Conservation (phyloP, 768 basidiomycete species). For the Roridomyces roridus region DNA sequence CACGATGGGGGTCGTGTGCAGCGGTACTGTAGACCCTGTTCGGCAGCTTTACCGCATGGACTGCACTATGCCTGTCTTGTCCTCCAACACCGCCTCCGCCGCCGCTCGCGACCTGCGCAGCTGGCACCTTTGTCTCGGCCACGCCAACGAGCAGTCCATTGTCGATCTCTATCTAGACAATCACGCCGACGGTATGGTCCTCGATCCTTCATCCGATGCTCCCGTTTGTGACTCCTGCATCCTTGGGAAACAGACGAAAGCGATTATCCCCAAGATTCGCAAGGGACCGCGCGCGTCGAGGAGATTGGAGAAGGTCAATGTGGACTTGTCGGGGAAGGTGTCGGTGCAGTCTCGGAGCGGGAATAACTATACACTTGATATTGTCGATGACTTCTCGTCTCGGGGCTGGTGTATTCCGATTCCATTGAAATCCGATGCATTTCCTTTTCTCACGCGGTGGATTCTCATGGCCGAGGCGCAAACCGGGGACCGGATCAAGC, state of each 20-base stretch:
- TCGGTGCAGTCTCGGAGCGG: conserved; percentile 31
- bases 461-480: conserved; percentile 26
- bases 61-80: neutral
- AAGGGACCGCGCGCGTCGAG: too few species aligned
- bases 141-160: neutral
- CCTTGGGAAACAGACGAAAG: too few species aligned
- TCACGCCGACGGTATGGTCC: conserved; percentile 7
- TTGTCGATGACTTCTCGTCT: too few species aligned
- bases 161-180: neutral
- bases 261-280: too few species aligned
- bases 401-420: too few species aligned
- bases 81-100: too few species aligned
- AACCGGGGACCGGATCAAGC: conserved; percentile 22
- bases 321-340: conserved; percentile 35
- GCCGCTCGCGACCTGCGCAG: neutral
- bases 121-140: conserved; percentile 2
- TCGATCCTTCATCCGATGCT: too few species aligned
- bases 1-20: too few species aligned
- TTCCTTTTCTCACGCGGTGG: conserved; percentile 35
- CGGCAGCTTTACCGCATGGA: conserved; percentile 6
- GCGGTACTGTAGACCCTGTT: too few species aligned
- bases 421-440: conserved; percentile 32
- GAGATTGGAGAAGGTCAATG: too few species aligned
- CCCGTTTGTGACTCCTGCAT: too few species aligned
- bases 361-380: too few species aligned